Conservation (phyloP, 306 rosid species). For the Acacia melanoxylon region DNA sequence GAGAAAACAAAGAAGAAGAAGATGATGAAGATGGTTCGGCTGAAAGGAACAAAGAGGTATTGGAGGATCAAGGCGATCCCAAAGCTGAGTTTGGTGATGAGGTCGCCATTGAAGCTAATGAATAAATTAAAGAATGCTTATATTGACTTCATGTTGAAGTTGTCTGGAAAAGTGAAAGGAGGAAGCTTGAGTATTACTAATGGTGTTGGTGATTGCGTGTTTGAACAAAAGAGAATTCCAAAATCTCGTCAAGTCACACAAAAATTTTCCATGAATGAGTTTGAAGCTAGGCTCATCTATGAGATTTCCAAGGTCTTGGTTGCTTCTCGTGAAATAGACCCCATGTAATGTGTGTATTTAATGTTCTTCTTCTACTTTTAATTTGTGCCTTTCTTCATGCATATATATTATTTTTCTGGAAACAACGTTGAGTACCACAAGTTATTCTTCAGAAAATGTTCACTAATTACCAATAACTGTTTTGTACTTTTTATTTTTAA, state of each 20-base stretch:
- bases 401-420: too few species aligned
- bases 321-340: slow-evolving; percentile 5
- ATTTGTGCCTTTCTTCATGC: not conserved
- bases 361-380: not conserved
- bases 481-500: too few species aligned
- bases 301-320: slow-evolving; percentile 2
- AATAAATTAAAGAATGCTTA: slow-evolving; percentile 47
- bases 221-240: slow-evolving; percentile 41
- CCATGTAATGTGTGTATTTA: not conserved
- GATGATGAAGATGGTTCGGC: slow-evolving; percentile 14
- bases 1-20: slow-evolving; percentile 25
- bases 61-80: slow-evolving; percentile 44
- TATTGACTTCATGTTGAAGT: slow-evolving; percentile 43
- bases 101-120: slow-evolving; percentile 54
- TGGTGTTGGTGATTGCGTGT: slow-evolving; percentile 6
- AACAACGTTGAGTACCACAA: not conserved
- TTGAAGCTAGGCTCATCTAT: not conserved
- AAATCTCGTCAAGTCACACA: slow-evolving; percentile 19
- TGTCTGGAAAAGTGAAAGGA: slow-evolving; percentile 34
- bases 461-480: not conserved
- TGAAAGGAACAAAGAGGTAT: slow-evolving; percentile 34
- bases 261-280: slow-evolving; percentile 20
- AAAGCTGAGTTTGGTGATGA: slow-evolving; percentile 38
- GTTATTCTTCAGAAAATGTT: not conserved
- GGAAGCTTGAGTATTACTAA: not conserved